phyloP scores from a whole-genome alignment of 768 basidiomycete species.

The Hydnomerulius pinastri region DNA sequence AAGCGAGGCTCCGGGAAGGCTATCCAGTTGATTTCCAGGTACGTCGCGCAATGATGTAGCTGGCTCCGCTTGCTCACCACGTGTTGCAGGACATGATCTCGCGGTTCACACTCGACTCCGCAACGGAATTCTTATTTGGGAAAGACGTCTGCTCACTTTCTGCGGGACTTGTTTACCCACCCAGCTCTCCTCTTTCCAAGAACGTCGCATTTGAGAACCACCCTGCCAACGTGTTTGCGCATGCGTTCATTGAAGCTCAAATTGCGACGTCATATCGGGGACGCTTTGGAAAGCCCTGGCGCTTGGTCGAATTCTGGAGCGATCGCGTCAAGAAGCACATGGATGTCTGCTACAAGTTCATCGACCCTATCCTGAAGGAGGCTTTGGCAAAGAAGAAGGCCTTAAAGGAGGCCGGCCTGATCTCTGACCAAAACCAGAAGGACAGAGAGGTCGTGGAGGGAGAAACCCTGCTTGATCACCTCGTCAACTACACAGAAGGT shows the following conservation, averaged over 20 bases:
- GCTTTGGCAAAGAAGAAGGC: slow-evolving; percentile 44
- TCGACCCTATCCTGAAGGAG: slow-evolving; percentile 53
- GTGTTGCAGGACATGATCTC: slow-evolving; percentile 47
- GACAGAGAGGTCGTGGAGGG: slow-evolving; percentile 19
- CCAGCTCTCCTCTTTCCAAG: slow-evolving; percentile 15
- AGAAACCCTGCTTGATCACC: slow-evolving; percentile 32
- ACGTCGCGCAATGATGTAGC: not conserved
- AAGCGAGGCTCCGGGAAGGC: slow-evolving; percentile 43
- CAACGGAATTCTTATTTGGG: slow-evolving; percentile 59
- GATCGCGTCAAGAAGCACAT: slow-evolving; percentile 49
- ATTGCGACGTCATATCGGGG: slow-evolving; percentile 38
- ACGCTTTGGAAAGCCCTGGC: slow-evolving; percentile 49
- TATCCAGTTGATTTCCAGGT: slow-evolving; percentile 62
- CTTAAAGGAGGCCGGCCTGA: slow-evolving; percentile 22
- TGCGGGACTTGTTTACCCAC: slow-evolving; percentile 51
- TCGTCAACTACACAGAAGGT: slow-evolving; percentile 33
- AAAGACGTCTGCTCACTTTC: slow-evolving; percentile 47
- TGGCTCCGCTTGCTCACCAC: not conserved
- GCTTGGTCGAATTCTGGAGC: slow-evolving; percentile 51
- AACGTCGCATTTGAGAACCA: slow-evolving; percentile 23
- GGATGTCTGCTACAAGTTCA: slow-evolving; percentile 49
- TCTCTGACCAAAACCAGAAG: slow-evolving; percentile 5
- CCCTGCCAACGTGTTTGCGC: slow-evolving; percentile 44
- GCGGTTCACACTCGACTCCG: slow-evolving; percentile 61
- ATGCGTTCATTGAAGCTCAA: slow-evolving; percentile 55